Evolutionary conservation across 108 stramenopile species (phyloP), one percentile per base, ranked within the genome.

Genomic region (Cyclotella cryptica): DNA sequence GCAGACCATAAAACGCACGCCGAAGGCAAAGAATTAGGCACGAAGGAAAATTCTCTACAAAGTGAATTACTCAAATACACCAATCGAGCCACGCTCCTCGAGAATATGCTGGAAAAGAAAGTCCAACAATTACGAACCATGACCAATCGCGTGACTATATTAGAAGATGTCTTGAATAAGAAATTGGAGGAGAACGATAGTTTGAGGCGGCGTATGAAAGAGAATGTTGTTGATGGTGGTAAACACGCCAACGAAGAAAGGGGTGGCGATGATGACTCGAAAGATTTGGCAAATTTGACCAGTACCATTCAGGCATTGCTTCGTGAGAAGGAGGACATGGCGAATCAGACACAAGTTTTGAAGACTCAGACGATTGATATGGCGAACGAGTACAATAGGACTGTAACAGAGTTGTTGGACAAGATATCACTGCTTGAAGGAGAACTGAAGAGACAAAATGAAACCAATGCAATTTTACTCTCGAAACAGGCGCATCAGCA

Each of bases 41-140:
- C 35, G 35, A 17, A 46, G 3, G 18, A 18, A 3, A 11, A 62
- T 12, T 35, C 29, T n/a, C 39, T 62, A 4, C 13, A 62, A 62
- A 26, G 5, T 30, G 35, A 62, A 3, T 27, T 62, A 62, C 60
- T 3, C 29, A 62, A 62, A 40, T 80, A 80, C 39, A 51, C 40
- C 46, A 80, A 80, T 69, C 72, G 79, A 49, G 61, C 57, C n/a
- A 66, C 54, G 0, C 71, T 79, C 10, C 46, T 79, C 4, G 78
- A 79, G 29, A 39, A 45, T 18, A 64, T 66, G 54, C 58, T 79
- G 4, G 62, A 71, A 24, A 58, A 40, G 28, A 72, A 79, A 54
- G 71, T 66, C n/a, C 41, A 72, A 27, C 42, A 72, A 12, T 46
- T 79, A 26, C 66, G 40, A 44, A 79, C 44, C 28, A 72, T 72